phyloP scores from a whole-genome alignment of 1,139 yeast genomes.

The Yamadazyma jaroonii region DNA sequence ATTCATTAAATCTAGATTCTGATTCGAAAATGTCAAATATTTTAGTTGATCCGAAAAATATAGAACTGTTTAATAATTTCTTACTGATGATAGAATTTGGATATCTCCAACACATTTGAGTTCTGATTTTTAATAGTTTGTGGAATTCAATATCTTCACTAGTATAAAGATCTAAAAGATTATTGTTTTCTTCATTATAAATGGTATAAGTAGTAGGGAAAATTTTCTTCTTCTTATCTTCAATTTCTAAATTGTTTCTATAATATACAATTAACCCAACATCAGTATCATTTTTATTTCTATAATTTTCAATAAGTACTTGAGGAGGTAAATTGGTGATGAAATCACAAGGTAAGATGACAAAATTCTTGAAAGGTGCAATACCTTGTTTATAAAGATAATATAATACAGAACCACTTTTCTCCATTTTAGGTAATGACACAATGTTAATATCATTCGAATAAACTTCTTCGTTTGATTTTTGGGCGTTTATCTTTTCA shows the following conservation, averaged over 20 bases:
- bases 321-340: slow-evolving; percentile 91
- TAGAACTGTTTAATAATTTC: slow-evolving; percentile 69
- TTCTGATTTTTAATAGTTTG: slow-evolving; percentile 72
- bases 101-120: slow-evolving; percentile 87
- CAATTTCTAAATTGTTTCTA: slow-evolving; percentile 66
- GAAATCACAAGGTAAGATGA: slow-evolving; percentile 89
- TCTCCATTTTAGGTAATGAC: slow-evolving; percentile 37
- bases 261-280: slow-evolving; percentile 72
- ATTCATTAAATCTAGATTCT: slow-evolving; percentile 33
- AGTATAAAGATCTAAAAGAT: slow-evolving; percentile 69
- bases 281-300: slow-evolving; percentile 64
- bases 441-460: slow-evolving; percentile 37
- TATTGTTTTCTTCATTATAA: slow-evolving; percentile 45
- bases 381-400: slow-evolving; percentile 42
- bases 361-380: slow-evolving; percentile 49
- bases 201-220: slow-evolving; percentile 48
- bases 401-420: slow-evolving; percentile 63
- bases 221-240: slow-evolving; percentile 64
- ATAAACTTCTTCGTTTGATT: slow-evolving; percentile 11
- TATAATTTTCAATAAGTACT: slow-evolving; percentile 76
- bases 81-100: slow-evolving; percentile 78
- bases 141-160: slow-evolving; percentile 62
- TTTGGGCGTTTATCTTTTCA: slow-evolving; percentile 2
- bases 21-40: slow-evolving; percentile 40
- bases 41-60: slow-evolving; percentile 67